phyloP scores from a whole-genome alignment of 768 basidiomycete species.

The Suillus lakei region DNA sequence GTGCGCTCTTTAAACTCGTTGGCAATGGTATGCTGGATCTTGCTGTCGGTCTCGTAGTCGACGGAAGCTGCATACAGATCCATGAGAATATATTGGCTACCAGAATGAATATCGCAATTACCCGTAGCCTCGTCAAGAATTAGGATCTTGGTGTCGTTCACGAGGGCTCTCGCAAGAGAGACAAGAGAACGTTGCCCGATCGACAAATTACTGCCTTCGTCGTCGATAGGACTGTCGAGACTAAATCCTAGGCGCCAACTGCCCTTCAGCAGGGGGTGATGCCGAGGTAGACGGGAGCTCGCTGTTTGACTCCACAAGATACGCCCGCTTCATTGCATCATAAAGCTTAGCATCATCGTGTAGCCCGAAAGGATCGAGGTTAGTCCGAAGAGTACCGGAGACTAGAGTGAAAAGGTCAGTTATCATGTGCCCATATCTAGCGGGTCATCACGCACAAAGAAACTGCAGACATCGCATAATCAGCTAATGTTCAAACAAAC shows the following conservation, averaged over 20 bases:
- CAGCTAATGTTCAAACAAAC: slow-evolving; percentile 6
- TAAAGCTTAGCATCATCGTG: slow-evolving; percentile 82
- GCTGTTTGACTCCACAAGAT: slow-evolving; percentile 67
- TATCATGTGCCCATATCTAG: background rate
- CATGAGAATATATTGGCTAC: background rate
- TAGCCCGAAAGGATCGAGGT: slow-evolving; percentile 87
- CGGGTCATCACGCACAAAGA: slow-evolving; percentile 42
- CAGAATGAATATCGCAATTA: slow-evolving; percentile 21
- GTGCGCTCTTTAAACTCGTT: slow-evolving; percentile 84
- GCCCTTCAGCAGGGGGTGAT: slow-evolving; percentile 32
- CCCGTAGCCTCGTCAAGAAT: slow-evolving; percentile 65
- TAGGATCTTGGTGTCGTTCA: slow-evolving; percentile 83
- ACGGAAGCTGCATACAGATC: slow-evolving; percentile 62
- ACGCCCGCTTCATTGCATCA: slow-evolving; percentile 86
- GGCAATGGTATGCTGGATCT: slow-evolving; percentile 91
- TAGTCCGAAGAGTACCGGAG: slow-evolving; percentile 82
- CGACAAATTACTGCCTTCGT: slow-evolving; percentile 78
- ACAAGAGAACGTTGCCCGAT: slow-evolving; percentile 71
- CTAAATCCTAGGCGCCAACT: slow-evolving; percentile 68
- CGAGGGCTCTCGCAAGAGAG: slow-evolving; percentile 83
- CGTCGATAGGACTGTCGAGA: slow-evolving; percentile 76
- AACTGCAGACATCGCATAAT: slow-evolving; percentile 36
- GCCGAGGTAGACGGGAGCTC: slow-evolving; percentile 19
- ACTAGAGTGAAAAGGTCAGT: slow-evolving; percentile 42
- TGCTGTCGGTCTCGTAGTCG: slow-evolving; percentile 87